Evolutionary conservation across 129 eudicot genomes (phyloP).

Genomic region (Artemisia tridentata): DNA sequence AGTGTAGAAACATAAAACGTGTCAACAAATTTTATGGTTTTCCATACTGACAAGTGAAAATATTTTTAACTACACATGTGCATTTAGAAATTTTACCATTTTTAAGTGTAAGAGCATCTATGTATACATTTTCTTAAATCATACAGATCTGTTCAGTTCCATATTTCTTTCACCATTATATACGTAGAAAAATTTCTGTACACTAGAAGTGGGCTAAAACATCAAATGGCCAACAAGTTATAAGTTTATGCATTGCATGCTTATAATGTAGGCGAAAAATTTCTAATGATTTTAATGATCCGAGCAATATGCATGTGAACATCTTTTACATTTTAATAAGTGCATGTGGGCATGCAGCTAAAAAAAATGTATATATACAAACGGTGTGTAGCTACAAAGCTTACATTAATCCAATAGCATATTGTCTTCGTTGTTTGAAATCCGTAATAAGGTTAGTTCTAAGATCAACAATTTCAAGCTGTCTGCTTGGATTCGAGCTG

Average conservation of each 20-base stretch:
- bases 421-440: conserved; percentile 14
- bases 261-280: no score
- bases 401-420: conserved; percentile 21
- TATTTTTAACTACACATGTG: not conserved
- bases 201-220: not conserved
- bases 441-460: conserved; percentile 37
- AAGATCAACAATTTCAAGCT: conserved; percentile 64
- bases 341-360: not conserved
- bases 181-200: no score
- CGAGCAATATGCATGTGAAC: not conserved
- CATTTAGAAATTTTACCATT: no score
- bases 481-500: conserved; percentile 42
- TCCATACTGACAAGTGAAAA: not conserved
- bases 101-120: no score
- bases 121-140: no score
- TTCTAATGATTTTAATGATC: no score
- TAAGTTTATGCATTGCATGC: not conserved
- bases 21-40: not conserved
- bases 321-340: not conserved
- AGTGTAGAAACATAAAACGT: not conserved
- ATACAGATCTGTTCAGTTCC: not conserved
- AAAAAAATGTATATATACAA: not conserved
- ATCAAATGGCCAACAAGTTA: not conserved
- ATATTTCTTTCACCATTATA: not conserved
- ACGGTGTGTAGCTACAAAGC: not conserved